Conservation (phyloP, 371 early-diverging fungal species). For the Actinomortierella wolfii region DNA sequence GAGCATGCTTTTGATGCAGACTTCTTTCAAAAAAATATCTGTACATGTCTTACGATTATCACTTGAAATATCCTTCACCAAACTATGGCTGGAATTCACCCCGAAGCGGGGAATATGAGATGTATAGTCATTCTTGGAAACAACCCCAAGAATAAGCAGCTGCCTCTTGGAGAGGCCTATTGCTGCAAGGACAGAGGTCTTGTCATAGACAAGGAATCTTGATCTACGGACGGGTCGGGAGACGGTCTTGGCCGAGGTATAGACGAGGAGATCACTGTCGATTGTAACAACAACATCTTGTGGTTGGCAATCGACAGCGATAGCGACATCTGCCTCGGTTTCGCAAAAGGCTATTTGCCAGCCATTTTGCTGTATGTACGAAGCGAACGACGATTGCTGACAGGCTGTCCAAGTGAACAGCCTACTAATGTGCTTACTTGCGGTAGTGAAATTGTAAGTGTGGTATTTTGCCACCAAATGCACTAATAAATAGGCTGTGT, state of each 20-base stretch:
- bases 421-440: too few species aligned
- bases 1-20: too few species aligned
- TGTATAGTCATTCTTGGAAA: conserved; percentile 13
- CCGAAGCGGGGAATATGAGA: conserved; percentile 13
- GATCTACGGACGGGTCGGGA: conserved; percentile 4
- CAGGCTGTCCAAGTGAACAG: conserved; percentile 9
- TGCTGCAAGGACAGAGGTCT: background rate
- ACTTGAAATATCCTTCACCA: background rate
- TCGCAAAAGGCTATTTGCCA: conserved; percentile 11
- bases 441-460: too few species aligned
- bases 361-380: conserved; percentile 11
- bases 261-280: conserved; percentile 12
- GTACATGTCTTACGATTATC: conserved; percentile 5
- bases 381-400: conserved; percentile 4
- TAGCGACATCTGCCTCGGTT: conserved; percentile 14
- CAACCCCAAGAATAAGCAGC: conserved; percentile 7
- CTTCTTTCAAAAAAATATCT: too few species aligned
- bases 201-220: conserved; percentile 3
- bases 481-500: too few species aligned
- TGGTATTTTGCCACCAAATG: too few species aligned
- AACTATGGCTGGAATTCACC: background rate
- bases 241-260: background rate
- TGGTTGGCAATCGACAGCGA: conserved; percentile 6
- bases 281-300: conserved; percentile 14
- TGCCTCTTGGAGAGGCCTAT: background rate